Evolutionary conservation across 2,329 filamentous ascomycete genomes (phyloP), one percentile per base, ranked within the genome.

Genomic region (Cercospora nicotianae): DNA sequence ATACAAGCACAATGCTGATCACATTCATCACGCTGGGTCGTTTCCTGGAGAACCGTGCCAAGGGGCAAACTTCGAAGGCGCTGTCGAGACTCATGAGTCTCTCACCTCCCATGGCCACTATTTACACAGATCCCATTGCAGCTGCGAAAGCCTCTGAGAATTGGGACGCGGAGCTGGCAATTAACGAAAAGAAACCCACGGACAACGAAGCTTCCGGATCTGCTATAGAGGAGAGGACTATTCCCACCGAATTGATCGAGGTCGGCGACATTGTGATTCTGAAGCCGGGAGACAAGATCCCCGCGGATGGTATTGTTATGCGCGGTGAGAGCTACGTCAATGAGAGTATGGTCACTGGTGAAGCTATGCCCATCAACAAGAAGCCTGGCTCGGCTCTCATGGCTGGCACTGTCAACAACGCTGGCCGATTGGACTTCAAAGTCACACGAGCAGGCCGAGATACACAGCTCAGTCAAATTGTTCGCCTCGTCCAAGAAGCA

Each of bases 341-440:
- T 73, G 95, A 99, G 81, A 97, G 93, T 77, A 98, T 98, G 94
- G 94, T 99, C 60, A 99, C 95, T 5, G 95, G 95, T 72, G 95
- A 99, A 81, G 91, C 95, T 2, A 94, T 97, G 87, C 94, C 95
- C 0, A 93, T 98, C 39, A 89, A 93, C 75, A 99, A 99, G 81
- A 90, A 87, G 73, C 90, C 92, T 75, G 93, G 91, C 8, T 89
- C 89, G 72, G 81, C 87, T 53, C 83, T 99, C 66, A 95, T 98
- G 78, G 95, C 93, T 61, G 95, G 95, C 31, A 98, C 95, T 2
- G 94, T 99, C 76, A 99, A 99, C 77, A 93, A 94, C 26, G 91
- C 94, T 71, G 95, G 95, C 2, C 89, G 94, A 59, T 84, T 97
- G 45, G 95, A 98, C 78, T 95, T 98, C 80, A 89, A 91, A 53